These are phyloP conservation scores for Metschnikowia lunata DNA, from an alignment of 805 yeast species.

Conservation along the genomic window DNA sequence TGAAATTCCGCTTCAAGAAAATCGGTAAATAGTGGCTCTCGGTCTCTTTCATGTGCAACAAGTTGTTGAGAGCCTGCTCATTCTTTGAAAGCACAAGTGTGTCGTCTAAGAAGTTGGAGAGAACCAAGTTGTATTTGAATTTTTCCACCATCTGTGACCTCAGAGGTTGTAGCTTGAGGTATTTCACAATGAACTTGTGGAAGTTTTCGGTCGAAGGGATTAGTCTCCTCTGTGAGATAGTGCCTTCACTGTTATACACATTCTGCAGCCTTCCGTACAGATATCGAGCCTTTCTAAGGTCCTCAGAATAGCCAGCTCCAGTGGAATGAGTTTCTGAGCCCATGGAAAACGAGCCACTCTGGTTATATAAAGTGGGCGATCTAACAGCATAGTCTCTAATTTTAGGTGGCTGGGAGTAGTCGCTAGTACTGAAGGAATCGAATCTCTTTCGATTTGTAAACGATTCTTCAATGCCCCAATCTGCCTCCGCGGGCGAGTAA, in stretches of 20 bases:
- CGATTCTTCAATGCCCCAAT: conserved; percentile 22
- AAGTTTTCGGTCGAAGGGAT: conserved; percentile 14
- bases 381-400: conserved; percentile 1
- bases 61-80: conserved; percentile 29
- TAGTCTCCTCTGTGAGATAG: not conserved
- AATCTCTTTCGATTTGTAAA: conserved; percentile 9
- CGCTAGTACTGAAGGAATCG: conserved; percentile 18
- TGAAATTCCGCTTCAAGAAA: conserved; percentile 5
- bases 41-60: conserved; percentile 7
- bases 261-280: not conserved
- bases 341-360: conserved; percentile 4
- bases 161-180: conserved; percentile 18
- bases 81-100: conserved; percentile 40
- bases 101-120: conserved; percentile 38
- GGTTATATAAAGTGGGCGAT: conserved; percentile 1
- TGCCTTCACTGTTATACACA: no score
- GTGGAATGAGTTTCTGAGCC: conserved; percentile 5
- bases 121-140: conserved; percentile 37
- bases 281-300: not conserved
- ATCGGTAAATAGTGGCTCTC: conserved; percentile 2
- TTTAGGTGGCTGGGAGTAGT: conserved; percentile 15
- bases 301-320: not conserved
- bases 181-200: conserved; percentile 24
- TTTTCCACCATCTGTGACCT: conserved; percentile 32
- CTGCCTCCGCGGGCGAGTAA: conserved; percentile 18